phyloP scores from a whole-genome alignment of 1,284 basidiomycete genomes.

The Phellopilus nigrolimitatus region DNA sequence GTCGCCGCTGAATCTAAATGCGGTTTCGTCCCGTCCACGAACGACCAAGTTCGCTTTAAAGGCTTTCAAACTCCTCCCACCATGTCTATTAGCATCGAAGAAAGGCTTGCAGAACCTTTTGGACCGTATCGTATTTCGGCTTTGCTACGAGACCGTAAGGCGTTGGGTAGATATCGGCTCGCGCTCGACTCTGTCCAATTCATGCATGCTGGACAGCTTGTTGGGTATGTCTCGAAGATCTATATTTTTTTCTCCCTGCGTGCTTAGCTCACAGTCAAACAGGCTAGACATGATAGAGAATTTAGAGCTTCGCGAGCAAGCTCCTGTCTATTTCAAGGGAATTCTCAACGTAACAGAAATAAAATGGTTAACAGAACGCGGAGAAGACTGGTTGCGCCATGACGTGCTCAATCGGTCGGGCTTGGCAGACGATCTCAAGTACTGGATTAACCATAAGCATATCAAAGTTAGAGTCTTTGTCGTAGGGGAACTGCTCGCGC shows the following conservation, averaged over 20 bases:
- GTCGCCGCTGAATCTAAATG: too few species aligned
- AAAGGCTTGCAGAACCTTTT: not conserved
- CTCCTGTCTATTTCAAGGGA: constrained; percentile 13
- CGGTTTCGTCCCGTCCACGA: too few species aligned
- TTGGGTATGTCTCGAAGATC: constrained; percentile 7
- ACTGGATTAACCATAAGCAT: not conserved
- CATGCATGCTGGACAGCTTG: not conserved
- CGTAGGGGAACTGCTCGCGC: not conserved
- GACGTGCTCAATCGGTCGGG: constrained; percentile 3
- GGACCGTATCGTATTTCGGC: constrained; percentile 6
- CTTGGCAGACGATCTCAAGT: not conserved
- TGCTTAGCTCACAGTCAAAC: too few species aligned
- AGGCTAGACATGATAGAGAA: constrained; percentile 14
- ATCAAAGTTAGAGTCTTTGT: constrained; percentile 1
- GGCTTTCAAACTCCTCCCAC: too few species aligned
- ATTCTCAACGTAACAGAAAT: constrained; percentile 1
- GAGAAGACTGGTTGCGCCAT: not conserved
- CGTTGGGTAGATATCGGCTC: not conserved
- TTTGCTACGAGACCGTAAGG: not conserved
- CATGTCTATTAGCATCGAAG: not conserved
- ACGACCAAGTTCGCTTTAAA: too few species aligned
- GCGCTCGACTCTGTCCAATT: constrained; percentile 5
- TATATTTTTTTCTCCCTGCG: too few species aligned
- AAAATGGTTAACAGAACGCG: constrained; percentile 7
- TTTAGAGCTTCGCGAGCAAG: not conserved